These are phyloP conservation scores for Ophiostoma fasciatum DNA, from an alignment of 2,329 filamentous ascomycete genomes.

Conservation along the genomic window DNA sequence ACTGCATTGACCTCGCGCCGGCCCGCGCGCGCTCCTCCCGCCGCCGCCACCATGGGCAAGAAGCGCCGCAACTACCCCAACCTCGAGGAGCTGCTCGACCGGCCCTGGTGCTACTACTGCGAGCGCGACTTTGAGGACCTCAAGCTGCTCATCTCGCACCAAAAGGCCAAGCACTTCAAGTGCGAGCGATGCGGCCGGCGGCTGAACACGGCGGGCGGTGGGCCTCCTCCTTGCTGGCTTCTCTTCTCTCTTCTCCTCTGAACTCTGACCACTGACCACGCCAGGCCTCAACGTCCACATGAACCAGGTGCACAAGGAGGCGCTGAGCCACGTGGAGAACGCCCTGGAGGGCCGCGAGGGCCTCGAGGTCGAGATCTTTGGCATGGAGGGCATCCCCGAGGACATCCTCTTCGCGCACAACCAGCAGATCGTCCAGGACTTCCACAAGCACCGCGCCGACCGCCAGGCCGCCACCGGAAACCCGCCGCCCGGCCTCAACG, in stretches of 20 bases:
- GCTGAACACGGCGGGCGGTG: slow-evolving; percentile 89
- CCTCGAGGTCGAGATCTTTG: slow-evolving; percentile 90
- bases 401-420: slow-evolving; percentile 73
- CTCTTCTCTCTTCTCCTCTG: background rate
- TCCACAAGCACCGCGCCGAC: slow-evolving; percentile 73
- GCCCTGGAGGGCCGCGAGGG: slow-evolving; percentile 73
- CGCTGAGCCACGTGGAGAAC: slow-evolving; percentile 76
- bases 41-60: slow-evolving; percentile 58
- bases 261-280: too few species aligned
- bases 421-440: slow-evolving; percentile 72
- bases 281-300: slow-evolving; percentile 87
- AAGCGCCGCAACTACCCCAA: slow-evolving; percentile 79
- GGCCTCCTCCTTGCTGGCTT: slow-evolving; percentile 15
- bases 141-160: slow-evolving; percentile 91
- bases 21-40: too few species aligned
- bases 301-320: slow-evolving; percentile 98
- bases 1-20: too few species aligned
- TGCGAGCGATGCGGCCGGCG: slow-evolving; percentile 81
- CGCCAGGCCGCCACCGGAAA: slow-evolving; percentile 73
- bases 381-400: slow-evolving; percentile 91
- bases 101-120: slow-evolving; percentile 98
- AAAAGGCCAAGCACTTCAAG: slow-evolving; percentile 99
- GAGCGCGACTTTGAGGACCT: slow-evolving; percentile 97
- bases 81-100: slow-evolving; percentile 72
- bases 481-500: slow-evolving; percentile 48